phyloP scores from a whole-genome alignment of 352 stramenopile species.

The Globisporangium camurandrum region DNA sequence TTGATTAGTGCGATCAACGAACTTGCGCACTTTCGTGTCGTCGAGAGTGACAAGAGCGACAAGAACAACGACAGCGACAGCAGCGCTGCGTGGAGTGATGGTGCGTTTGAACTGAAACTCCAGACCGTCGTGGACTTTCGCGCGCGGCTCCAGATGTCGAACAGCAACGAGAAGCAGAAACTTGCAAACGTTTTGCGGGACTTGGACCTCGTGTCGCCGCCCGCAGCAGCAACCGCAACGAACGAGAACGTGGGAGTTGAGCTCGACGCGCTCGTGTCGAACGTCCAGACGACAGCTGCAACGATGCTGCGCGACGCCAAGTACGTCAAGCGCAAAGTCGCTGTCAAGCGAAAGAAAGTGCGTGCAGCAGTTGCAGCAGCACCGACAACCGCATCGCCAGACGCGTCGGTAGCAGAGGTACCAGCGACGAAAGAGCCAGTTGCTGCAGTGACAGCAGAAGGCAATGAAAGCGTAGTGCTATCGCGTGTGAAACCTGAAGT shows the following conservation, averaged over 20 bases:
- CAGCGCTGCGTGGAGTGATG: slow-evolving; percentile 14
- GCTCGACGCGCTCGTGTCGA: neutral
- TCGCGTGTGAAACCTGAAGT: too few relatives aligned
- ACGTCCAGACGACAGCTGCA: neutral
- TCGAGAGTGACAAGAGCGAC: slow-evolving; percentile 16
- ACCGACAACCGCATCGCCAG: too few relatives aligned
- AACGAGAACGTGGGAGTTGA: neutral
- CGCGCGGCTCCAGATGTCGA: slow-evolving; percentile 64
- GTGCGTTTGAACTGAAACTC: slow-evolving; percentile 46
- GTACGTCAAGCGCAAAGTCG: slow-evolving; percentile 17
- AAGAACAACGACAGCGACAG: slow-evolving; percentile 7
- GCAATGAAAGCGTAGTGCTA: too few relatives aligned
- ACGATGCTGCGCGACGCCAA: slow-evolving; percentile 14
- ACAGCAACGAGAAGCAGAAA: slow-evolving; percentile 63
- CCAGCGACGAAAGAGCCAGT: neutral
- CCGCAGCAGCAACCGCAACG: neutral
- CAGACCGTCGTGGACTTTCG: slow-evolving; percentile 69
- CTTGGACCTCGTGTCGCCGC: slow-evolving; percentile 13
- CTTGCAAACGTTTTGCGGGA: slow-evolving; percentile 32
- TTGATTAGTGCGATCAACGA: slow-evolving; percentile 68
- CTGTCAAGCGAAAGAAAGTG: slow-evolving; percentile 7
- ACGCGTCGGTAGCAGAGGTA: neutral
- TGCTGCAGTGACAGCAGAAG: neutral
- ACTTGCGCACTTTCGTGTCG: slow-evolving; percentile 52
- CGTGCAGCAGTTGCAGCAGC: neutral